phyloP scores from a whole-genome alignment of 441 rosid species.

The Corymbia calophylla region DNA sequence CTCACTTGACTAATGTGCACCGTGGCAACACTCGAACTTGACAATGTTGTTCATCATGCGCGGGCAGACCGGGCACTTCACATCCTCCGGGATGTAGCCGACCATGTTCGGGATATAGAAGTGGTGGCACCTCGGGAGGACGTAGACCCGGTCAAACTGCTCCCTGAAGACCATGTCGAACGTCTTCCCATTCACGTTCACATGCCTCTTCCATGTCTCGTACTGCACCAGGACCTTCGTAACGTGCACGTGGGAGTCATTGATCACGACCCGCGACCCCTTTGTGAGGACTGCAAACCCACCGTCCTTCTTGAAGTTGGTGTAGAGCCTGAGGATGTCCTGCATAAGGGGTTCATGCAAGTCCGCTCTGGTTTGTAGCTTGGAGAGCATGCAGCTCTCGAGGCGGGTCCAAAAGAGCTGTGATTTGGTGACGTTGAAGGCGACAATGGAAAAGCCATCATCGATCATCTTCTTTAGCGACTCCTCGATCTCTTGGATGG shows the following conservation, averaged over 20 bases:
- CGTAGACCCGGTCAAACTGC: neutral
- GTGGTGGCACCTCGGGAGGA: neutral
- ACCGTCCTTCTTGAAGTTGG: slow-evolving; percentile 1
- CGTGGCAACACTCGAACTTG: slow-evolving; percentile 8
- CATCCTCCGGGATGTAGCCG: neutral
- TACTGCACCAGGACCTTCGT: neutral
- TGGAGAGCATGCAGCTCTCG: neutral
- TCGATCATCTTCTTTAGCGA: neutral
- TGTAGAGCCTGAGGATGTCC: slow-evolving; percentile 6
- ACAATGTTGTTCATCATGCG: slow-evolving; percentile 3
- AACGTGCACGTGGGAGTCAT: neutral
- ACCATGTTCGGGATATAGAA: neutral
- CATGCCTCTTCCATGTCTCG: neutral
- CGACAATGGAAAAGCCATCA: neutral
- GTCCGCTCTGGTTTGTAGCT: neutral
- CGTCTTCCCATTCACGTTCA: neutral
- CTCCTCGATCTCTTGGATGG: neutral
- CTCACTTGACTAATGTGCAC: neutral
- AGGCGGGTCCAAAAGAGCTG: neutral
- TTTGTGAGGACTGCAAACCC: neutral
- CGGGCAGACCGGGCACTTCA: slow-evolving; percentile 1
- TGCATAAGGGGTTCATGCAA: neutral
- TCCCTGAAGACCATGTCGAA: neutral
- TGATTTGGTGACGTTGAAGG: neutral
- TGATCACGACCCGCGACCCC: neutral